Conservation (phyloP, 1,139 yeast genomes). For the Wickerhamomyces sp. region DNA sequence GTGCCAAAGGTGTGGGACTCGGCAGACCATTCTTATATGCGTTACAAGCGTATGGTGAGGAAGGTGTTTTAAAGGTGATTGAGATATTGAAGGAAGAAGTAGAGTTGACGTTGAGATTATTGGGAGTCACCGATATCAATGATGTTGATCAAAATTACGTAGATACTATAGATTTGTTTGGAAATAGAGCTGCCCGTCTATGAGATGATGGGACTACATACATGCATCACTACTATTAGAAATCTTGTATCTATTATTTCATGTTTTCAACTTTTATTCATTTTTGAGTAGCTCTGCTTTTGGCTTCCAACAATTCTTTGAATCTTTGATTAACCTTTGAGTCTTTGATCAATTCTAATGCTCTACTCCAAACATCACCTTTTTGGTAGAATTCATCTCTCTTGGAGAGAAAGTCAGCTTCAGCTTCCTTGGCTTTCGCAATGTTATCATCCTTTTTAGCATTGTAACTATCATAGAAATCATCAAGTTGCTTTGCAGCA, state of each 20-base stretch:
- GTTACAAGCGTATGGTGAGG: constrained; percentile 53
- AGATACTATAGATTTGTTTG: constrained; percentile 23
- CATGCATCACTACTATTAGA: not conserved
- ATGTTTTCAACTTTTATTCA: not conserved
- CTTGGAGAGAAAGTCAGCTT: constrained; percentile 66
- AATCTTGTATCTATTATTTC: not conserved
- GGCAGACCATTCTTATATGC: constrained; percentile 60
- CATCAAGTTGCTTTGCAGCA: constrained; percentile 88
- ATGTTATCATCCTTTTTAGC: constrained; percentile 72
- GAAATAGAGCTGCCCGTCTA: constrained; percentile 3
- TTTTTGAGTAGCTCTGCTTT: constrained; percentile 18
- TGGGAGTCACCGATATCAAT: constrained; percentile 45
- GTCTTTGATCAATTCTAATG: constrained; percentile 43
- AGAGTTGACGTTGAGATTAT: constrained; percentile 50
- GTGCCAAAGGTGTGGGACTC: constrained; percentile 64
- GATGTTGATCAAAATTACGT: constrained; percentile 39
- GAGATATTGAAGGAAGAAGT: constrained; percentile 50
- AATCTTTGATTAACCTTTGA: constrained; percentile 31
- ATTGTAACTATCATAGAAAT: constrained; percentile 90
- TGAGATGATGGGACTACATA: not conserved
- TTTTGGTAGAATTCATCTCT: constrained; percentile 73
- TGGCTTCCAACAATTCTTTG: constrained; percentile 23
- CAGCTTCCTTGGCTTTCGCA: constrained; percentile 59
- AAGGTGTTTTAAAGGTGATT: constrained; percentile 49
- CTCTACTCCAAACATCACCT: constrained; percentile 82